Conservation (phyloP, 495 filamentous ascomycete genomes). For the Thozetella sp. region DNA sequence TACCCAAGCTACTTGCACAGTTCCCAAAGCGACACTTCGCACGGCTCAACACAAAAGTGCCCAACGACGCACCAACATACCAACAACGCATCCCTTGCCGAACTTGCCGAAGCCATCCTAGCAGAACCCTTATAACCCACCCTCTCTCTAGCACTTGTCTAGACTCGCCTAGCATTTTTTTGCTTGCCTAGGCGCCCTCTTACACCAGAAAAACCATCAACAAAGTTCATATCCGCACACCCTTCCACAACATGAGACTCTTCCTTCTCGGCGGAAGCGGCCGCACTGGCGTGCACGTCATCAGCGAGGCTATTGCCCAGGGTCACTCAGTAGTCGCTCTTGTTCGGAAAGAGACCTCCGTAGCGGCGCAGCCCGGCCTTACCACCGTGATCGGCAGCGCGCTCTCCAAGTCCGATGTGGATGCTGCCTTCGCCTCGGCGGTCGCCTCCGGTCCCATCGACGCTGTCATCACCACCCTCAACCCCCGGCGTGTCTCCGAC, state of each 20-base stretch:
- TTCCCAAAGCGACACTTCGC: too few relatives aligned
- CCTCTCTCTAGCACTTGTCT: too few relatives aligned
- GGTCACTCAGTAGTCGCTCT: constrained; percentile 27
- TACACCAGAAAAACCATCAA: too few relatives aligned
- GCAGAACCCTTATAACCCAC: too few relatives aligned
- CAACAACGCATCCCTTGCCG: too few relatives aligned
- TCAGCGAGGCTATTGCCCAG: constrained; percentile 32
- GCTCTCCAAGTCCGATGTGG: constrained; percentile 36
- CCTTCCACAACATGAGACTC: constrained; percentile 38
- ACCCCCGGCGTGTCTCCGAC: constrained; percentile 40
- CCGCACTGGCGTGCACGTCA: constrained; percentile 40
- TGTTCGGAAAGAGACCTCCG: constrained; percentile 22
- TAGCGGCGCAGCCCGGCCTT: constrained; percentile 24
- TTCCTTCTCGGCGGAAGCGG: constrained; percentile 44
- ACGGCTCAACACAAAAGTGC: too few relatives aligned
- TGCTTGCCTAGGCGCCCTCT: too few relatives aligned
- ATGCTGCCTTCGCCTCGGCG: constrained; percentile 26
- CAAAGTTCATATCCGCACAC: too few relatives aligned
- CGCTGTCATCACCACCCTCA: constrained; percentile 47
- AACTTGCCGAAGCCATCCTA: too few relatives aligned
- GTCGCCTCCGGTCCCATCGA: constrained; percentile 27
- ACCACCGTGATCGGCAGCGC: constrained; percentile 37
- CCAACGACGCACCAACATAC: too few relatives aligned
- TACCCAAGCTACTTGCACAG: too few relatives aligned
- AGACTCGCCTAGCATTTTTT: too few relatives aligned